Evolutionary conservation across 768 basidiomycete genomes (phyloP), one percentile per base, ranked within the genome.

Genomic region (Cubamyces sp.): DNA sequence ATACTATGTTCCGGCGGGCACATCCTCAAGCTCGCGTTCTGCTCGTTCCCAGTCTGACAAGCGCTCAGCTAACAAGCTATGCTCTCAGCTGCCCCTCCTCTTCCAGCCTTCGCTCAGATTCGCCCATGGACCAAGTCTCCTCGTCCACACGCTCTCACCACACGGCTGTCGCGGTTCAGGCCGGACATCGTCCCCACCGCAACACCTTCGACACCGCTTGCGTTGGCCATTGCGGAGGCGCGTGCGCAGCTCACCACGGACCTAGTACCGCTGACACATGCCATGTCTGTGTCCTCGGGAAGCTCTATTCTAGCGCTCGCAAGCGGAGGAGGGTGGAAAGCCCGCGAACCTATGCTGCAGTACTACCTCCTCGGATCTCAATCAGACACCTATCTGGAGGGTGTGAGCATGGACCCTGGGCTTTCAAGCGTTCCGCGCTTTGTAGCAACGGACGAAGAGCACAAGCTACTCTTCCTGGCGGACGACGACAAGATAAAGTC

Each of bases 401-500:
- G 48, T 4, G 54, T 49, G 14, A 37, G 56, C n/a, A 48, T 73
- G 26, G 54, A 69, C 15, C 51, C 71, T 26, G 71, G 70, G 7
- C 67, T 78, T 4, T 58, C 65, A 3, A 56, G 64, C 6, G 58
- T 71, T 39, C 72, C 73, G 7, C 60, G 54, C 18, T 34, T 70
- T 23, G 51, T 70, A 11, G 62, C 65, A 1, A 64, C 73, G 12
- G 77, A 79, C 62, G 75, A 75, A 9, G 62, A 65, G 14, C 71
- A 74, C 37, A 76, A 74, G 41, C 73, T 81, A 11, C 66, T 80
- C 3, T 77, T 77, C 59, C 69, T 72, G 1, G 78, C 72, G 1
- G 79, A 81, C 57, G 45, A 41, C 11, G 60, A 67, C 16, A 65
- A 76, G 15, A 61, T 80, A 61, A 81, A 80, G 60, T 77, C 78